A percentile compares a stretch with the other conserved stretches of the same genome.
Conservation (phyloP, 352 stramenopile genomes). For the Pythium guiyangense region DNA sequence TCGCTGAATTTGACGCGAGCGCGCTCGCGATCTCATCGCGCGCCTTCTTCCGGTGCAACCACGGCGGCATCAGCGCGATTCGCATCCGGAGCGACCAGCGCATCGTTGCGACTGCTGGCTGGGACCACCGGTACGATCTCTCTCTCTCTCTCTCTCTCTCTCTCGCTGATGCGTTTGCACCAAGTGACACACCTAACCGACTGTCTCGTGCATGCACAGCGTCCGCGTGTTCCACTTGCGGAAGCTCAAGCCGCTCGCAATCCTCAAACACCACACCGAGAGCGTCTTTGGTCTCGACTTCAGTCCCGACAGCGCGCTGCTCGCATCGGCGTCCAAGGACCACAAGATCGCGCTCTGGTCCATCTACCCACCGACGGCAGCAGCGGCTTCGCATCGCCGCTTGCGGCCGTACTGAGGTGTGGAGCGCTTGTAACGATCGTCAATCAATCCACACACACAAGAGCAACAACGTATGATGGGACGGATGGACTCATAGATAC, state of each 20-base stretch:
- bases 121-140: conserved; percentile 50
- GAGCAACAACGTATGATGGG: no score
- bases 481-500: no score
- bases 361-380: conserved; percentile 46
- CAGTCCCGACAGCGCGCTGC: conserved; percentile 45
- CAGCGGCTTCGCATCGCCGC: conserved; percentile 3
- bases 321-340: conserved; percentile 77
- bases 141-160: no score
- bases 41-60: conserved; percentile 52
- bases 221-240: conserved; percentile 68
- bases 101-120: conserved; percentile 75
- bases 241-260: conserved; percentile 68
- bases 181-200: neutral
- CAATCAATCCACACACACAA: no score
- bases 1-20: conserved; percentile 36
- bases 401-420: neutral
- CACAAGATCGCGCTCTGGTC: conserved; percentile 75
- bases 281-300: conserved; percentile 76
- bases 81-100: conserved; percentile 65
- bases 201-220: conserved; percentile 7
- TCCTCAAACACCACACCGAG: conserved; percentile 77
- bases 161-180: neutral
- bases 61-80: conserved; percentile 63
- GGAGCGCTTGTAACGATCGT: no score
- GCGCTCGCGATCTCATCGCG: conserved; percentile 28